Conservation (phyloP, 1,284 basidiomycete genomes). For the Trichosporon sp. region DNA sequence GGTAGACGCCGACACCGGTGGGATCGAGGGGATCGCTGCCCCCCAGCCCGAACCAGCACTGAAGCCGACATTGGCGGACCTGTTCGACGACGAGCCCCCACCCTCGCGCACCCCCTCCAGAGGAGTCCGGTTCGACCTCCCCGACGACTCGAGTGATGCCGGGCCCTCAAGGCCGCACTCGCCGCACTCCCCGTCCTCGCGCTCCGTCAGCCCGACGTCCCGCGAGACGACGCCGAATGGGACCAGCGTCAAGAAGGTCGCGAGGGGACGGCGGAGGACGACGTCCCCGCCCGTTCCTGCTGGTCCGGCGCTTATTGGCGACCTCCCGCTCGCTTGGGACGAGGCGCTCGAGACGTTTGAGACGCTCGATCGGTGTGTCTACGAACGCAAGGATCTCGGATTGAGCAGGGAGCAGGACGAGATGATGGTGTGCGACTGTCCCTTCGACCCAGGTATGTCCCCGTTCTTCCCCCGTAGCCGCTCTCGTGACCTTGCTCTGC, state of each 20-base stretch:
- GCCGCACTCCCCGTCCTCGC: not conserved
- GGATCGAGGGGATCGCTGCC: too few species aligned
- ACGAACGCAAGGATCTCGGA: constrained; percentile 85
- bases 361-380: constrained; percentile 76
- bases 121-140: constrained; percentile 1
- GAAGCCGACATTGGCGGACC: not conserved
- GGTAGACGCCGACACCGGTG: not conserved
- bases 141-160: constrained; percentile 7
- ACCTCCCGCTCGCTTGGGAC: constrained; percentile 74
- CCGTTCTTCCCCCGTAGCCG: too few species aligned
- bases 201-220: not conserved
- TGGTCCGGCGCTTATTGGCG: constrained; percentile 64
- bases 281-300: constrained; percentile 15
- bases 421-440: constrained; percentile 87
- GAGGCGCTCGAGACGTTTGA: constrained; percentile 74
- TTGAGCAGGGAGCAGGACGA: constrained; percentile 83
- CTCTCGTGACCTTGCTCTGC: not conserved
- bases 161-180: not conserved
- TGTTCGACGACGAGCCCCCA: constrained; percentile 16
- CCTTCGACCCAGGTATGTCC: constrained; percentile 69
- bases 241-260: not conserved
- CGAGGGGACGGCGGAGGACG: not conserved
- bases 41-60: not conserved
- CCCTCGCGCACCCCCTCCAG: not conserved
- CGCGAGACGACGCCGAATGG: constrained; percentile 4